Percentiles rank a stretch among this genome's conserved stretches.
These are phyloP conservation scores for Pleomassaria siparia DNA, from an alignment of 2,329 filamentous ascomycete genomes.

Conservation along the genomic window DNA sequence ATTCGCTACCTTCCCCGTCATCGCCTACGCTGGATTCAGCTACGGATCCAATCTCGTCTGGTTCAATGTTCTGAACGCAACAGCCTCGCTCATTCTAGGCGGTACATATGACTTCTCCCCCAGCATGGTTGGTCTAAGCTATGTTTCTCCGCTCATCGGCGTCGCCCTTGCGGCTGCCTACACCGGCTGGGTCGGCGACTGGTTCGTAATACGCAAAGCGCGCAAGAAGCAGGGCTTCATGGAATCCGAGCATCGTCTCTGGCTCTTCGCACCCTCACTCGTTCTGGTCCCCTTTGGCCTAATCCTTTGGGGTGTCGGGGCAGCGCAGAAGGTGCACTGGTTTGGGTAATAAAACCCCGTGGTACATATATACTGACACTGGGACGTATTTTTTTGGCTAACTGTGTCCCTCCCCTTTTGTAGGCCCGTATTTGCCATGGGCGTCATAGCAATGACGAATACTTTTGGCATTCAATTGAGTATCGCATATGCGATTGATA, in stretches of 20 bases:
- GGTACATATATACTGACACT: no score
- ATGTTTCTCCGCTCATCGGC: slow-evolving; percentile 39
- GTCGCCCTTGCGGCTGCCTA: slow-evolving; percentile 39
- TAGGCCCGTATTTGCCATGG: slow-evolving; percentile 53
- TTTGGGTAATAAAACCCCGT: no score
- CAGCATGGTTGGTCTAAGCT: slow-evolving; percentile 42
- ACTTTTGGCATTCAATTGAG: slow-evolving; percentile 48
- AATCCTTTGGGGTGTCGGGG: slow-evolving; percentile 56
- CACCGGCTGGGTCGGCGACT: slow-evolving; percentile 39
- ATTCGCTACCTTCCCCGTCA: slow-evolving; percentile 40
- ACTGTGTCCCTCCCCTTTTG: no score
- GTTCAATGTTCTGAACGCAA: slow-evolving; percentile 50
- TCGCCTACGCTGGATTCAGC: slow-evolving; percentile 44
- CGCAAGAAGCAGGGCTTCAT: slow-evolving; percentile 43
- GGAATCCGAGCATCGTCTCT: slow-evolving; percentile 46
- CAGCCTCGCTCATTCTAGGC: slow-evolving; percentile 43
- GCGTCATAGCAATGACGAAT: slow-evolving; percentile 48
- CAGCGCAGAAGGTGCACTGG: slow-evolving; percentile 53
- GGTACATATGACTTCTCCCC: slow-evolving; percentile 42
- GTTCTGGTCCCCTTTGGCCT: slow-evolving; percentile 49
- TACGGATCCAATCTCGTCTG: slow-evolving; percentile 45
- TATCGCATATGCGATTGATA: slow-evolving; percentile 53
- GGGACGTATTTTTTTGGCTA: no score
- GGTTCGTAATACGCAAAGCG: slow-evolving; percentile 36
- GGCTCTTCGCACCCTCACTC: slow-evolving; percentile 42